Conservation (phyloP, 2,329 filamentous ascomycete genomes). For the Helicocarpus griseus region DNA sequence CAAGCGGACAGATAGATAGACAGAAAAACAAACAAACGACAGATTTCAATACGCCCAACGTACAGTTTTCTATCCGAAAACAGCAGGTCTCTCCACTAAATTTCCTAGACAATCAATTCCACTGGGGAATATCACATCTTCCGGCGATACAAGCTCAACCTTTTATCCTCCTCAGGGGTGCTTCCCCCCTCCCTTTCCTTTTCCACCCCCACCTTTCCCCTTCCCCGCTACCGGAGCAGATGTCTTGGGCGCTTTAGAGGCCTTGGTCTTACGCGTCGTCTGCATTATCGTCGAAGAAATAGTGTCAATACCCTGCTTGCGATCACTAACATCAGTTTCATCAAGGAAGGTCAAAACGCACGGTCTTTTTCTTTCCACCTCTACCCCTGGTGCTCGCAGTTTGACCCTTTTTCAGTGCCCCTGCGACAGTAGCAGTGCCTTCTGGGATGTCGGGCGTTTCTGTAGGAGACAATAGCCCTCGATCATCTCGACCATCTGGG, state of each 20-base stretch:
- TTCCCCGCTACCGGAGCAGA: neutral
- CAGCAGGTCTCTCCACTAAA: too few relatives aligned
- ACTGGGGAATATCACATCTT: neutral
- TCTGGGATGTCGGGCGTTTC: neutral
- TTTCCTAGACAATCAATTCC: neutral
- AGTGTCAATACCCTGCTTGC: neutral
- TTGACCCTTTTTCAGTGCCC: neutral
- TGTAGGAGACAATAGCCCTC: neutral
- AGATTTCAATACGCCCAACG: neutral
- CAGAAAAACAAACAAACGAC: neutral
- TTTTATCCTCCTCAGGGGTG: neutral
- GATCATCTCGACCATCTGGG: neutral
- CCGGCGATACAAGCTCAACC: neutral
- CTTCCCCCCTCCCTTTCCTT: neutral
- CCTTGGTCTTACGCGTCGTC: neutral
- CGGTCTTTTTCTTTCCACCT: conserved; percentile 6
- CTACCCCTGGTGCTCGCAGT: neutral
- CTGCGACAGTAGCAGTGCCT: neutral
- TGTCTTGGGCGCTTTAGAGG: neutral
- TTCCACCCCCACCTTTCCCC: conserved; percentile 1
- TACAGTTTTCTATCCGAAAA: too few relatives aligned
- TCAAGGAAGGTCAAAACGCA: conserved; percentile 8
- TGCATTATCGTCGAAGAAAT: neutral
- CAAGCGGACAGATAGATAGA: too few relatives aligned
- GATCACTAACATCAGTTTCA: neutral